Percentiles rank a stretch among this genome's conserved stretches.
phyloP scores from a whole-genome alignment of 192 early-diverging fungal species.

The Backusella sp. region DNA sequence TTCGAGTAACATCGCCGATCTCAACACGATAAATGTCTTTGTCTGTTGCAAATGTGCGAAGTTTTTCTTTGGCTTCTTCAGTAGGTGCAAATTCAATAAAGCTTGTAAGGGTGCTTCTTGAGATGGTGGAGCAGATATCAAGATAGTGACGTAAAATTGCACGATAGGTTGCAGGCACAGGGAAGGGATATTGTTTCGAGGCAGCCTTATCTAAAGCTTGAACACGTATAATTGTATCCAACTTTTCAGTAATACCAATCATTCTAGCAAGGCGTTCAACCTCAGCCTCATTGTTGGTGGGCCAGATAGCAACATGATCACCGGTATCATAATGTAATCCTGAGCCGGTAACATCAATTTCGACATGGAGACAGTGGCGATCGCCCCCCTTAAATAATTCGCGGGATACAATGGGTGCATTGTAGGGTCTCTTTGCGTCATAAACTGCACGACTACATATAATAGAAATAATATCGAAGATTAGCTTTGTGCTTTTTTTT shows the following conservation, averaged over 20 bases:
- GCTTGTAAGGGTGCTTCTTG: constrained; percentile 60
- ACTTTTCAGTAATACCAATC: constrained; percentile 55
- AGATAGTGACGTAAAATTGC: constrained; percentile 88
- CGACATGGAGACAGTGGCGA: constrained; percentile 89
- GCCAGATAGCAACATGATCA: constrained; percentile 93
- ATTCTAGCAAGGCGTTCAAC: constrained; percentile 62
- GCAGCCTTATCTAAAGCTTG: constrained; percentile 69
- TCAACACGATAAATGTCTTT: constrained; percentile 63
- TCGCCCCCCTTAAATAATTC: constrained; percentile 67
- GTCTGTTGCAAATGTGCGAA: constrained; percentile 56
- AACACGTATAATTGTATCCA: constrained; percentile 69
- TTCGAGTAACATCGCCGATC: constrained; percentile 60
- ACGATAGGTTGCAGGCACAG: constrained; percentile 76
- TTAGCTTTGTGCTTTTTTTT: neutral
- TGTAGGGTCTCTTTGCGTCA: constrained; percentile 86
- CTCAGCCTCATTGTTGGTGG: constrained; percentile 76
- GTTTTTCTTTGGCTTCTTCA: constrained; percentile 46
- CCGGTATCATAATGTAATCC: constrained; percentile 85
- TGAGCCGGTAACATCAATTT: constrained; percentile 81
- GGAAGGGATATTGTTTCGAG: constrained; percentile 82
- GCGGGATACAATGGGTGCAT: constrained; percentile 60
- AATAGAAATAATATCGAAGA: neutral
- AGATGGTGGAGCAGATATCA: constrained; percentile 74
- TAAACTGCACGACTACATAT: constrained; percentile 49
- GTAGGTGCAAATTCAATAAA: constrained; percentile 56